Evolutionary conservation across 495 filamentous ascomycete species (phyloP), one percentile per base, ranked within the genome.

Genomic region (Podospora pseudopauciseta): DNA sequence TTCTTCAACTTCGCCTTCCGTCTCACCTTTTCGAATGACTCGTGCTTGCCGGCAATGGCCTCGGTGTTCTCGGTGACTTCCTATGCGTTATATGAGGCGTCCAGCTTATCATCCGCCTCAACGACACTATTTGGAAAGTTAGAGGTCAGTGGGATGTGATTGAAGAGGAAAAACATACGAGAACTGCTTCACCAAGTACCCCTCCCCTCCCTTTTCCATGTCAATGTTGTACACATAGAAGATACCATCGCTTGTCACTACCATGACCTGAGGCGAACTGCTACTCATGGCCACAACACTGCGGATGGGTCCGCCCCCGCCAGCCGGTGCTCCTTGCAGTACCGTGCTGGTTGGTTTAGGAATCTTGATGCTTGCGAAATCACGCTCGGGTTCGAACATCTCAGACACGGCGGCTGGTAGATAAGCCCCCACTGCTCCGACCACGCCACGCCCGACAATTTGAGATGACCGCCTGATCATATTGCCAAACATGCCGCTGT

Each of bases 381-480:
- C 96, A 60, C 95, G 86, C 58, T 91, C 84, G 16, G 95, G 95
- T 74, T 99, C 96, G 92, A 92, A 97, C 86, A 98, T 97, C 79
- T 98, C 93, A 26, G 93, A 93, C 5, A 99, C 93, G 0, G 93
- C 90, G 72, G 88, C 89, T 1, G 95, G 95, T 7, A 99, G 84
- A 73, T 99, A 99, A 0, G 92, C 92, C 4, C 93, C 94, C 19
- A 97, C 90, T 30, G 89, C 91, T 9, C 92, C 92, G 27, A 91
- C 96, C 65, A 98, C 89, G 23, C 87, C 90, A 66, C 91, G 93
- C n/a, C 93, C 91, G 72, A 97, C 92, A 68, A 92, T 91, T 75
- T 98, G 96, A 5, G 95, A 98, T 4, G 94, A 96, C n/a, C 95
- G 88, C n/a, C 95, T 88, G 11, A 99, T 86, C 81, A 98, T 93